phyloP scores from a whole-genome alignment of 2,329 filamentous ascomycete species.

The Aspergillus unguis region DNA sequence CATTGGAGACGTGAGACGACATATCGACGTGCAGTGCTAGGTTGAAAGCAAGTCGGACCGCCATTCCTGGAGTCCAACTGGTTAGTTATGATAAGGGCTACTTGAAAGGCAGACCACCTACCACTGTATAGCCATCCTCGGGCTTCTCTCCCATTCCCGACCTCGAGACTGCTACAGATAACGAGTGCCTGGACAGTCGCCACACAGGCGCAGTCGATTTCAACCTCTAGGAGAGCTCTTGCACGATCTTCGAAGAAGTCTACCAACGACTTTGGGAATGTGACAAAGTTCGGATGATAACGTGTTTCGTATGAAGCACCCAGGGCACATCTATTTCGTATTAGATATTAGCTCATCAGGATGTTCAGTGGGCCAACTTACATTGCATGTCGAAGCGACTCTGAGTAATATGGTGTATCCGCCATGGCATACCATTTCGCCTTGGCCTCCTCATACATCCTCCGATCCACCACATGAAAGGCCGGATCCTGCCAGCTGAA shows the following conservation, averaged over 20 bases:
- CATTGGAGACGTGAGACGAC: slow-evolving; percentile 15
- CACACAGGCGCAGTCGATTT: neutral
- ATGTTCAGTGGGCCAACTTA: slow-evolving; percentile 4
- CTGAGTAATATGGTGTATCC: slow-evolving; percentile 23
- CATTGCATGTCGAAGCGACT: slow-evolving; percentile 26
- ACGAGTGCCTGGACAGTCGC: neutral
- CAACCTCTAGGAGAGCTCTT: slow-evolving; percentile 1
- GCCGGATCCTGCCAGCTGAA: slow-evolving; percentile 43
- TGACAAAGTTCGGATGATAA: neutral
- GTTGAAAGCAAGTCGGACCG: slow-evolving; percentile 24
- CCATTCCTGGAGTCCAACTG: slow-evolving; percentile 18
- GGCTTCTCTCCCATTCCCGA: neutral
- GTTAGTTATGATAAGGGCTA: too few relatives aligned
- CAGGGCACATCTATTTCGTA: neutral
- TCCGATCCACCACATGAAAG: slow-evolving; percentile 36
- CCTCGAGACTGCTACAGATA: slow-evolving; percentile 1
- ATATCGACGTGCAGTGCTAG: slow-evolving; percentile 32
- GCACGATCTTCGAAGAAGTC: slow-evolving; percentile 2
- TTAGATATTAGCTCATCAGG: neutral
- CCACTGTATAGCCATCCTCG: slow-evolving; percentile 6
- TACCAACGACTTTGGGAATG: slow-evolving; percentile 1
- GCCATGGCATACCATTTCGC: slow-evolving; percentile 16
- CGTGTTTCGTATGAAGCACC: neutral
- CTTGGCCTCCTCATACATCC: slow-evolving; percentile 21
- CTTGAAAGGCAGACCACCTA: neutral